phyloP scores from a whole-genome alignment of 192 early-diverging fungal genomes.

The Borealophlyctis nickersoniae region DNA sequence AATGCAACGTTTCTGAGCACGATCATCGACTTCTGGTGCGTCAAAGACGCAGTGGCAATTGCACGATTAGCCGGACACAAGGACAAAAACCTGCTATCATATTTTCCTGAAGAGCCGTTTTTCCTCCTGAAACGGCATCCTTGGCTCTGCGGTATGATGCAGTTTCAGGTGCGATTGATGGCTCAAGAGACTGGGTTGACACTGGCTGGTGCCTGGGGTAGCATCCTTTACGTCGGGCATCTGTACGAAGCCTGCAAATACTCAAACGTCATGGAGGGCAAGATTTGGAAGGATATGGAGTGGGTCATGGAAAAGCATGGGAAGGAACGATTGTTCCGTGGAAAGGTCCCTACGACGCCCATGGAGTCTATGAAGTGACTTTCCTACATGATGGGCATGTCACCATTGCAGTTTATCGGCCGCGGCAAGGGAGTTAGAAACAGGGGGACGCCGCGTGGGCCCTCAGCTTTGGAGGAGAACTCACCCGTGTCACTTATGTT shows the following conservation, averaged over 20 bases:
- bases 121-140: constrained; percentile 5
- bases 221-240: constrained; percentile 6
- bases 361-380: constrained; percentile 8
- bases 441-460: neutral
- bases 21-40: neutral
- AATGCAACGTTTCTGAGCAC: neutral
- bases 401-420: neutral
- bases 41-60: constrained; percentile 5
- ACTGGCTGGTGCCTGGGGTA: constrained; percentile 10
- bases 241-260: constrained; percentile 16
- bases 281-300: constrained; percentile 16
- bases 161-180: constrained; percentile 3
- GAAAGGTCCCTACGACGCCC: constrained; percentile 8
- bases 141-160: constrained; percentile 6
- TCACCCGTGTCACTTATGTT: constrained; percentile 4
- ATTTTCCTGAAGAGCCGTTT: too few species aligned
- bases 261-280: neutral
- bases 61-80: too few species aligned
- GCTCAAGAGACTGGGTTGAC: constrained; percentile 7
- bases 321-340: constrained; percentile 7
- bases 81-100: too few species aligned
- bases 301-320: constrained; percentile 6
- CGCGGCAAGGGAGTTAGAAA: neutral
- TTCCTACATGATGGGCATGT: constrained; percentile 1
- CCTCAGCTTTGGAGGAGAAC: neutral